A percentile compares a stretch with the other conserved stretches of the same genome.
These are phyloP conservation scores for Blastomyces parvus DNA, from an alignment of 2,329 filamentous ascomycete species.

Conservation along the genomic window DNA sequence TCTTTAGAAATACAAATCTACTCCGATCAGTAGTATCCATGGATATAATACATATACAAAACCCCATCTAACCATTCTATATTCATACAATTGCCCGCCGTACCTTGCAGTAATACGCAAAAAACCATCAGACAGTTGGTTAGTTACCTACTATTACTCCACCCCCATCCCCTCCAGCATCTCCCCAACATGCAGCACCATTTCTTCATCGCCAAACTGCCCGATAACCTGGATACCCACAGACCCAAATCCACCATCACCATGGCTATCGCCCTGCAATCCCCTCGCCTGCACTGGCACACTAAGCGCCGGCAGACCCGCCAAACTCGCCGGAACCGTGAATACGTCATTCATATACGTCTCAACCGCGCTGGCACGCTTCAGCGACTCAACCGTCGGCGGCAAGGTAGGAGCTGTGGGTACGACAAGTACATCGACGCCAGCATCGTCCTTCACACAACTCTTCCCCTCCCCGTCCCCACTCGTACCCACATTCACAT, in stretches of 20 bases:
- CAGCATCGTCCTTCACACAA: slow-evolving; percentile 42
- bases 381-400: slow-evolving; percentile 53
- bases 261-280: background rate
- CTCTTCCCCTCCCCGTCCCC: slow-evolving; percentile 23
- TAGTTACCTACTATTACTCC: background rate
- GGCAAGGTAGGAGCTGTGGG: slow-evolving; percentile 75
- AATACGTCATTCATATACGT: slow-evolving; percentile 90
- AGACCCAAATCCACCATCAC: slow-evolving; percentile 15
- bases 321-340: slow-evolving; percentile 87
- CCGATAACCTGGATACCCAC: slow-evolving; percentile 40
- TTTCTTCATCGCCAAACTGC: slow-evolving; percentile 39
- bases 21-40: background rate
- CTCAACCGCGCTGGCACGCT: slow-evolving; percentile 46
- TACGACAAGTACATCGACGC: slow-evolving; percentile 74
- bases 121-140: background rate
- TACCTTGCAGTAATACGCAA: background rate
- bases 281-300: slow-evolving; percentile 52
- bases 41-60: background rate
- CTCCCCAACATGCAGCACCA: slow-evolving; percentile 33
- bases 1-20: background rate
- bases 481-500: background rate
- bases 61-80: background rate
- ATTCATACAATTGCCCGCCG: background rate
- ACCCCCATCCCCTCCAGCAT: slow-evolving; percentile 23
- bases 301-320: slow-evolving; percentile 79